A percentile compares a stretch with the other conserved stretches of the same genome.
phyloP scores from a whole-genome alignment of 305 asterid genomes.

The Solanum hybrid region DNA sequence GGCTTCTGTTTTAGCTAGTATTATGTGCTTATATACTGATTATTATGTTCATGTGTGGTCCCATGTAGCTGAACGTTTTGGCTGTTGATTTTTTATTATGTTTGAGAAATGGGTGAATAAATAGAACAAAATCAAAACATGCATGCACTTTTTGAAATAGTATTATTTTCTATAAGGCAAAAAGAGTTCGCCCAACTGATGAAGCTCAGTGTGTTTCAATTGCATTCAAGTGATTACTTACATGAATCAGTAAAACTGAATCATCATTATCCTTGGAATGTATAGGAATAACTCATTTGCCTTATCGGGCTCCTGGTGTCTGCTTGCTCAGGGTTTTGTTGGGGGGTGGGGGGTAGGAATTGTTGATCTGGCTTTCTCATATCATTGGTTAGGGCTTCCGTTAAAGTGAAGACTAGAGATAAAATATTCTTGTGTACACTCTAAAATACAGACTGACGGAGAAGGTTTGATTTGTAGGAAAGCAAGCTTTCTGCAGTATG shows the following conservation, averaged over 20 bases:
- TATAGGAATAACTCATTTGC: not conserved
- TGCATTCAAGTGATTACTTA: not conserved
- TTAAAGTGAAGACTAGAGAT: not conserved
- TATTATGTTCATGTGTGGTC: not conserved
- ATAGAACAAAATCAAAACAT: not conserved
- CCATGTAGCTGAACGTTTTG: not conserved
- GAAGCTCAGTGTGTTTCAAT: not conserved
- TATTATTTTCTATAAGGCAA: not conserved
- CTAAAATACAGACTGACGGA: not conserved
- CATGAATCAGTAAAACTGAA: not conserved
- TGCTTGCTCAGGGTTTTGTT: not conserved
- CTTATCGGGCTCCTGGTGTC: not conserved
- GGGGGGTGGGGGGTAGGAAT: not conserved
- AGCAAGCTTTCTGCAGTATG: slow-evolving; percentile 71
- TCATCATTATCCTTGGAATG: not conserved
- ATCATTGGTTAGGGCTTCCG: not conserved
- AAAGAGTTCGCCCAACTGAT: not conserved
- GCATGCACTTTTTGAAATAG: not conserved
- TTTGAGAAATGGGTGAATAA: not conserved
- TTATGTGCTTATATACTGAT: not conserved
- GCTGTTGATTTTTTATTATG: not conserved
- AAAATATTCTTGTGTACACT: not conserved
- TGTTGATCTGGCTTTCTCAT: not conserved
- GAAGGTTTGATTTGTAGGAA: slow-evolving; percentile 44
- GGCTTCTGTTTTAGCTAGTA: not conserved